Base-by-base conservation (phyloP, 2,329 filamentous ascomycete species). In the Verticillium nonalfalfae region DNA sequence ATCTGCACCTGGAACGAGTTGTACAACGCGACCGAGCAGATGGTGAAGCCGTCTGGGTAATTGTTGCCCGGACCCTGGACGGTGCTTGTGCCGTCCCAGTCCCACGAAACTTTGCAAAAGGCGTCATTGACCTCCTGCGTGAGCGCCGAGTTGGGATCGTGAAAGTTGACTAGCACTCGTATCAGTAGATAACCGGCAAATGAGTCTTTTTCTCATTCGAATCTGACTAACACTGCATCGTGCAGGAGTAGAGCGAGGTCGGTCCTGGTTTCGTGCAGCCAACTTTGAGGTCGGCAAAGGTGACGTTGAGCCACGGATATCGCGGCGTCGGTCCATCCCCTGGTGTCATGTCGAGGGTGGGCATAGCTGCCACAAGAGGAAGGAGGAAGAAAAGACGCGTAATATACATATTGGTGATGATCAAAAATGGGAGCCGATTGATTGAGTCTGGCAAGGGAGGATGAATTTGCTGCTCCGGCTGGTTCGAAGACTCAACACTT, bases 31-130 rank as follows among this genome's bases (percentile, higher is more conserved):
- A 45, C 38, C 59, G 55, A 65, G 64, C 65, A 66, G 45, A 64
- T 35, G 33, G 56, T 31, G 54, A 60, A 61, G 15, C 61, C n/a
- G 13, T 26, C 60, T 33, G 58, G 59, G 26, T 64, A 68, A 34
- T 56, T 61, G 61, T 69, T 52, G 65, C 64, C 1, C 76, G 80
- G 39, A 15, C 68, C 68, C 10, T 65, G 60, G 13, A 60, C 35
- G 6, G 60, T 50, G 2, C 65, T 63, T 38, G 66, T 31, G 45
- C 68, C 67, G 59, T 70, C 68, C 68, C 68, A 70, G 18, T 63
- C n/a, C 67, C 68, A 69, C 13, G 50, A 38, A 34, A 63, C 60
- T 10, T 63, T 54, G 62, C 68, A 70, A 34, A 58, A 59, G 18
- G 64, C 64, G n/a, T 59, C 63, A 59, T 61, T 65, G 52, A 64